These are phyloP conservation scores for Radiomyces spectabilis DNA, from an alignment of 192 early-diverging fungal genomes.

Conservation along the genomic window DNA sequence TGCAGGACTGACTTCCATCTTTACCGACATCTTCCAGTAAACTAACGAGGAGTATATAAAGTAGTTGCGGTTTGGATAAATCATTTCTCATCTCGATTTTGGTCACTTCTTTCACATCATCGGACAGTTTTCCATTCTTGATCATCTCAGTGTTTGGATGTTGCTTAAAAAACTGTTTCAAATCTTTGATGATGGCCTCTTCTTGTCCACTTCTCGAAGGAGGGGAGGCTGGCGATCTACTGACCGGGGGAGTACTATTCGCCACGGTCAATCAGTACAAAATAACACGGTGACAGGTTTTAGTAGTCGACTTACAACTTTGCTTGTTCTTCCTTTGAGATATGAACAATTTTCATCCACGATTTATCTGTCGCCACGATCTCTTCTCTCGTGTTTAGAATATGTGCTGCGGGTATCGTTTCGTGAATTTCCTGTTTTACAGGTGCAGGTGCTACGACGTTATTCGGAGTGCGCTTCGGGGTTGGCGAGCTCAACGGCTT, in stretches of 20 bases:
- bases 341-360: conserved; percentile 55
- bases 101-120: conserved; percentile 74
- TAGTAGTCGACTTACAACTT: conserved; percentile 28
- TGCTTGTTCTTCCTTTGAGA: conserved; percentile 52
- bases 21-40: conserved; percentile 43
- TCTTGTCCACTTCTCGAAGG: conserved; percentile 25
- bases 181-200: conserved; percentile 41
- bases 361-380: conserved; percentile 42
- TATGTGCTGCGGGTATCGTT: too few relatives aligned
- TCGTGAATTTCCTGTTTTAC: not conserved
- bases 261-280: not conserved
- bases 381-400: too few relatives aligned
- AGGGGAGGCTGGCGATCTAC: not conserved
- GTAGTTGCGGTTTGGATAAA: conserved; percentile 70
- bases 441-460: too few relatives aligned
- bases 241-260: not conserved
- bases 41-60: conserved; percentile 54
- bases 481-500: too few relatives aligned
- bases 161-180: conserved; percentile 42
- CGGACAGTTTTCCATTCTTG: conserved; percentile 33
- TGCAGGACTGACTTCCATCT: conserved; percentile 23
- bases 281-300: not conserved
- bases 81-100: conserved; percentile 79
- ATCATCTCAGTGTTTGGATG: conserved; percentile 6
- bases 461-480: too few relatives aligned